Conservation (phyloP, 768 basidiomycete species). For the Coprinopsis marcescibilis region DNA sequence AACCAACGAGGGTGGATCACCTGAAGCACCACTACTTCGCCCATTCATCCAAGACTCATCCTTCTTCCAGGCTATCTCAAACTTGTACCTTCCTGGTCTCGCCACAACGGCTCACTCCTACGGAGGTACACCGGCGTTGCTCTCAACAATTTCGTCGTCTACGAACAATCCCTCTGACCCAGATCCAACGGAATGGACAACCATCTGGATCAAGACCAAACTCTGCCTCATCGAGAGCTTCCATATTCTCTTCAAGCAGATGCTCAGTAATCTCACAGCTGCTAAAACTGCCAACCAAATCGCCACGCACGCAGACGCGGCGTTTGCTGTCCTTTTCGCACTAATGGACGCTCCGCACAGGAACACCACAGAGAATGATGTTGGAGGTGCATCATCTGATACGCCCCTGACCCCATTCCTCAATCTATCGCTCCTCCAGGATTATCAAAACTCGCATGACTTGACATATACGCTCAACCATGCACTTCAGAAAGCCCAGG, state of each 20-base stretch:
- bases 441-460: slow-evolving; percentile 67
- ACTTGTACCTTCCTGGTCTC: slow-evolving; percentile 56
- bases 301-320: slow-evolving; percentile 42
- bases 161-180: slow-evolving; percentile 14
- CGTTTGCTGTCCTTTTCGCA: slow-evolving; percentile 54
- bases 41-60: slow-evolving; percentile 46
- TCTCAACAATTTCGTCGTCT: slow-evolving; percentile 16
- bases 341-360: slow-evolving; percentile 40
- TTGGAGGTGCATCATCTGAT: slow-evolving; percentile 20
- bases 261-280: slow-evolving; percentile 43
- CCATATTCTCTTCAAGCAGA: slow-evolving; percentile 48
- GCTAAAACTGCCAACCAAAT: slow-evolving; percentile 35
- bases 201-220: slow-evolving; percentile 68
- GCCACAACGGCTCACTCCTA: slow-evolving; percentile 51
- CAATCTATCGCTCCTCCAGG: slow-evolving; percentile 59
- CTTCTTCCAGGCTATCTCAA: slow-evolving; percentile 53
- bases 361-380: background rate
- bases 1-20: slow-evolving; percentile 22
- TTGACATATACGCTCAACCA: slow-evolving; percentile 45
- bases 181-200: slow-evolving; percentile 60
- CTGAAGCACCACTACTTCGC: slow-evolving; percentile 34
- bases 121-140: slow-evolving; percentile 43
- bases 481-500: slow-evolving; percentile 37
- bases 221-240: slow-evolving; percentile 65
- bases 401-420: slow-evolving; percentile 48